Percentiles rank a stretch among this genome's conserved stretches.
Evolutionary conservation across 306 rosid genomes (phyloP).

Genomic region (Vigna reflexopilosa): DNA sequence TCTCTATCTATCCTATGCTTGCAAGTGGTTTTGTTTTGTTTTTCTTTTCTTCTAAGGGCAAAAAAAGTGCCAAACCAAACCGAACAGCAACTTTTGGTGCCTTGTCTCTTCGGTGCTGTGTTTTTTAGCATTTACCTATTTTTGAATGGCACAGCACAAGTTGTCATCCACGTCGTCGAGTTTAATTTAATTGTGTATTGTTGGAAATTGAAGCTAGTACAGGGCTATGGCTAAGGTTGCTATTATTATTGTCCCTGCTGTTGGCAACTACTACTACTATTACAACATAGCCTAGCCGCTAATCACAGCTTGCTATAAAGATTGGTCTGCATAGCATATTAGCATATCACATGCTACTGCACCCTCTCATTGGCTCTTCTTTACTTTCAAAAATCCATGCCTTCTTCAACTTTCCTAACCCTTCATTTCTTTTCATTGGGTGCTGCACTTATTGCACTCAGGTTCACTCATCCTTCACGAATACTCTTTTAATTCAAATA

Average conservation of each 20-base stretch:
- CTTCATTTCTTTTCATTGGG: background rate
- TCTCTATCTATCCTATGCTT: slow-evolving; percentile 36
- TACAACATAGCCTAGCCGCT: slow-evolving; percentile 18
- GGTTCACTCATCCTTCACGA: background rate
- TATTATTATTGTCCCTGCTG: background rate
- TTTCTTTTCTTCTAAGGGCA: background rate
- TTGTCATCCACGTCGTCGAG: slow-evolving; percentile 33
- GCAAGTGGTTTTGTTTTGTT: background rate
- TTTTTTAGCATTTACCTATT: background rate
- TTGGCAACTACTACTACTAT: background rate
- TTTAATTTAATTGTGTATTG: background rate
- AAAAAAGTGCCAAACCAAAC: slow-evolving; percentile 50
- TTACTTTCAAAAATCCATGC: background rate
- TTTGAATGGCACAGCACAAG: background rate
- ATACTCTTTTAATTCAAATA: background rate
- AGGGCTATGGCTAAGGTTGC: slow-evolving; percentile 30
- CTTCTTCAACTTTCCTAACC: background rate
- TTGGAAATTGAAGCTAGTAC: slow-evolving; percentile 47
- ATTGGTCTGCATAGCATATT: slow-evolving; percentile 4
- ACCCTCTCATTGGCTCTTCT: background rate
- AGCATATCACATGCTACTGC: slow-evolving; percentile 21
- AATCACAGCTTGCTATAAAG: background rate
- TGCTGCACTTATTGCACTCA: slow-evolving; percentile 27
- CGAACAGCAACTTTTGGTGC: slow-evolving; percentile 40
- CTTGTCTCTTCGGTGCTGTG: slow-evolving; percentile 44